Evolutionary conservation across 108 stramenopile genomes (phyloP).

Genomic region (Fragilaria crotonensis): DNA sequence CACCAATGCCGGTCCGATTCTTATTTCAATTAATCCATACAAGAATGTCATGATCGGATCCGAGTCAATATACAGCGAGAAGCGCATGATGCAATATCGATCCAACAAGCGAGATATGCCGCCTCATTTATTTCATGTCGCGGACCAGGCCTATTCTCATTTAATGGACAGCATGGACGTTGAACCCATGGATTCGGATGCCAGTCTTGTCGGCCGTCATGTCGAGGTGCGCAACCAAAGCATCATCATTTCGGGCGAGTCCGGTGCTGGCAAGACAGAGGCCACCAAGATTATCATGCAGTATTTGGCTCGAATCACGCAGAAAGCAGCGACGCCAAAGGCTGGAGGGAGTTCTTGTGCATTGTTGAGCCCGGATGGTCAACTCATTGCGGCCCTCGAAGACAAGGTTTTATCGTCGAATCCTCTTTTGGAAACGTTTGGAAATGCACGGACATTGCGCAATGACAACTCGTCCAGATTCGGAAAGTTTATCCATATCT

Average conservation of each 20-base stretch:
- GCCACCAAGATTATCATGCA: slow-evolving; percentile 95
- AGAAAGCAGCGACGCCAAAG: slow-evolving; percentile 21
- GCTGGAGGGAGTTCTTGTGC: background rate
- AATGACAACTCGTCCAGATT: slow-evolving; percentile 93
- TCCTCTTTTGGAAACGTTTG: slow-evolving; percentile 89
- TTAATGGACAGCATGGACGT: slow-evolving; percentile 62
- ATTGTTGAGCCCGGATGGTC: slow-evolving; percentile 20
- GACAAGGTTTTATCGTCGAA: slow-evolving; percentile 84
- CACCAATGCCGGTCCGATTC: slow-evolving; percentile 90
- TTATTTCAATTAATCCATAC: slow-evolving; percentile 96
- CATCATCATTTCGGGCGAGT: slow-evolving; percentile 85
- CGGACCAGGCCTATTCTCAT: slow-evolving; percentile 71
- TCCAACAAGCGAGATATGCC: slow-evolving; percentile 21
- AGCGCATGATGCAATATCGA: slow-evolving; percentile 64
- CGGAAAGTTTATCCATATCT: slow-evolving; percentile 91
- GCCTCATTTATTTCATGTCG: slow-evolving; percentile 87
- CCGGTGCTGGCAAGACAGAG: slow-evolving; percentile 93
- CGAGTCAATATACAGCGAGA: slow-evolving; percentile 64
- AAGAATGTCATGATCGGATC: slow-evolving; percentile 39
- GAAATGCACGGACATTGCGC: slow-evolving; percentile 82
- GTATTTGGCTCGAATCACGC: slow-evolving; percentile 84
- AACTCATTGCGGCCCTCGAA: slow-evolving; percentile 65
- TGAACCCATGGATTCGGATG: slow-evolving; percentile 30
- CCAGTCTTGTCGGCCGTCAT: slow-evolving; percentile 25
- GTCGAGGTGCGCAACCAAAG: slow-evolving; percentile 63